Percentiles rank a stretch among this genome's conserved stretches.
Conservation (phyloP, 2,329 filamentous ascomycete genomes). For the Aureobasidium sp. region DNA sequence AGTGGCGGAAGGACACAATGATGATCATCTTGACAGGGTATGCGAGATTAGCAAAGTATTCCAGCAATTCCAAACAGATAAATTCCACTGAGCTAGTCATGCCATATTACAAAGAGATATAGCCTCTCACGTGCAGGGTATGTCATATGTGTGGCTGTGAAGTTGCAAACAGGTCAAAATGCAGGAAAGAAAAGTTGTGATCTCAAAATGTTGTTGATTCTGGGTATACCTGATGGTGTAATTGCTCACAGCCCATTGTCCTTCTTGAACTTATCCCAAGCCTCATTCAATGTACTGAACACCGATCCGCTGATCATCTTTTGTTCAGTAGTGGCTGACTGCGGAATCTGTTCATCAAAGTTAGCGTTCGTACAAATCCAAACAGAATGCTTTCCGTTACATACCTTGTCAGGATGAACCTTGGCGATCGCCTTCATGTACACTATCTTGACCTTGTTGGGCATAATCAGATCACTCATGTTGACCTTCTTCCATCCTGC, state of each 20-base stretch:
- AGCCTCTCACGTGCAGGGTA: no score
- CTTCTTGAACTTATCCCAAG: constrained; percentile 59
- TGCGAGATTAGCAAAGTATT: no score
- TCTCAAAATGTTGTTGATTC: neutral
- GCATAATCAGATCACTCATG: constrained; percentile 84
- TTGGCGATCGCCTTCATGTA: constrained; percentile 99
- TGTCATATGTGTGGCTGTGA: no score
- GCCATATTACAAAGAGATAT: no score
- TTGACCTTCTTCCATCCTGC: constrained; percentile 96
- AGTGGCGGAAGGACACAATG: no score
- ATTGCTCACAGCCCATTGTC: constrained; percentile 38
- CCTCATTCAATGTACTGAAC: constrained; percentile 56
- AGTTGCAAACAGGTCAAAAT: no score
- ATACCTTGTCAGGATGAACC: constrained; percentile 96
- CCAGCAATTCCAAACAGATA: no score
- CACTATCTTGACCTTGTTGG: constrained; percentile 89
- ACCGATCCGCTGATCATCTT: constrained; percentile 58
- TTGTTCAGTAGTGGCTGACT: constrained; percentile 56
- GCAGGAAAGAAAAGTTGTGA: no score
- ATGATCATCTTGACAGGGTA: no score
- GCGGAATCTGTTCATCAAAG: constrained; percentile 44
- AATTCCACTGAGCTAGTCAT: no score
- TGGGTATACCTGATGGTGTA: neutral
- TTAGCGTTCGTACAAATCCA: constrained; percentile 7
- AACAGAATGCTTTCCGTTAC: constrained; percentile 20